Percentiles rank a stretch among this genome's conserved stretches.
Evolutionary conservation across 2,329 filamentous ascomycete genomes (phyloP).

Genomic region (Chrysoporthe cubensis): DNA sequence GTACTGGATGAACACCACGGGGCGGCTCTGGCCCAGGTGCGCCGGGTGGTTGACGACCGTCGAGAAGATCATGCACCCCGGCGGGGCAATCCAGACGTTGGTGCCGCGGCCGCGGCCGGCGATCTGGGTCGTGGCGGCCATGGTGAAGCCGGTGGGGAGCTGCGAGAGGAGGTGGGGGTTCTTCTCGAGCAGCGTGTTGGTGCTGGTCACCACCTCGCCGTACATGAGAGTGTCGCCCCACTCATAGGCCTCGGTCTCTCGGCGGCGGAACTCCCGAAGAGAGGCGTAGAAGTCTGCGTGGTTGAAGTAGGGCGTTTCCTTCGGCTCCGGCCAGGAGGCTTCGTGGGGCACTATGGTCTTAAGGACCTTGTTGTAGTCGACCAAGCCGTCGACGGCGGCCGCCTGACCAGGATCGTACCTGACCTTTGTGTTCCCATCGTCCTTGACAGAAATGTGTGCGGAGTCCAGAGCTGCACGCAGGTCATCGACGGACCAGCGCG

Average conservation of each 20-base stretch:
- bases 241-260: slow-evolving; percentile 58
- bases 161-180: slow-evolving; percentile 77
- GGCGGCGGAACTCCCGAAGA: slow-evolving; percentile 66
- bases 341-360: slow-evolving; percentile 80
- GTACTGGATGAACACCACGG: slow-evolving; percentile 94
- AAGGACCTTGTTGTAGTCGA: slow-evolving; percentile 74
- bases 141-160: slow-evolving; percentile 84
- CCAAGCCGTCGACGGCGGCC: slow-evolving; percentile 57
- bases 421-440: not conserved
- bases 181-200: slow-evolving; percentile 92
- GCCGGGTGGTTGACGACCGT: slow-evolving; percentile 84
- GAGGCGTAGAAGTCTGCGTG: slow-evolving; percentile 78
- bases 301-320: slow-evolving; percentile 84
- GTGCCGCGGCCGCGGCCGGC: slow-evolving; percentile 85
- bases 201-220: slow-evolving; percentile 90
- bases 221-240: slow-evolving; percentile 85
- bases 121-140: slow-evolving; percentile 84
- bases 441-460: slow-evolving; percentile 36
- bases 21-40: slow-evolving; percentile 70
- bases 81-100: slow-evolving; percentile 94
- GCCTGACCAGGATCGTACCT: slow-evolving; percentile 26
- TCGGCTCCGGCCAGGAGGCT: slow-evolving; percentile 65
- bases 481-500: slow-evolving; percentile 60
- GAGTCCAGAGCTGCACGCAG: slow-evolving; percentile 56
- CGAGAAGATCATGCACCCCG: slow-evolving; percentile 85